A percentile compares a stretch with the other conserved stretches of the same genome.
Conservation (phyloP, 352 stramenopile genomes). For the Globisporangium ultimum region DNA sequence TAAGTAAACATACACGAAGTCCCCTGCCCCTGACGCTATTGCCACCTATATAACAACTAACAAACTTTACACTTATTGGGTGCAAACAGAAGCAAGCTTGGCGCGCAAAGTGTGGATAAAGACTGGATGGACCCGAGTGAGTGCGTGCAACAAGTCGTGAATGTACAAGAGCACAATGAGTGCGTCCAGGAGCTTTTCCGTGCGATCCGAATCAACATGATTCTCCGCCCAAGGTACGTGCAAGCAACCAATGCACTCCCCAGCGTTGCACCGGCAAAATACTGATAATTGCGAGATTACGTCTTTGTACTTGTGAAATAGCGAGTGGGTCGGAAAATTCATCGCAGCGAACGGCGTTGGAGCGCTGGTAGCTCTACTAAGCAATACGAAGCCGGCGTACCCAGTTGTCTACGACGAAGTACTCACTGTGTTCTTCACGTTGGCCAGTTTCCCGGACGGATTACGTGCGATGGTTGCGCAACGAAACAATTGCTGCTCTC, state of each 20-base stretch:
- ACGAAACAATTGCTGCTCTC: slow-evolving; percentile 24
- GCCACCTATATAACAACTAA: no score
- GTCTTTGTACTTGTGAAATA: slow-evolving; percentile 11
- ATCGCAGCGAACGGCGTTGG: slow-evolving; percentile 36
- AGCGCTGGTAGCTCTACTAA: slow-evolving; percentile 34
- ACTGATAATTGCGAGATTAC: no score
- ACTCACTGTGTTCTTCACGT: slow-evolving; percentile 44
- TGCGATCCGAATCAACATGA: slow-evolving; percentile 59
- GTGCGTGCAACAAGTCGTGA: slow-evolving; percentile 46
- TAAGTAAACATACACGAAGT: slow-evolving; percentile 23
- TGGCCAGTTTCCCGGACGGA: slow-evolving; percentile 31
- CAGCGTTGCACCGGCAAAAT: no score
- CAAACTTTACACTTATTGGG: not conserved
- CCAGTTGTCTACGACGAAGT: slow-evolving; percentile 32
- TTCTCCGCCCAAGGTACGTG: slow-evolving; percentile 40
- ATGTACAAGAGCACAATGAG: slow-evolving; percentile 31
- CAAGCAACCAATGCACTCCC: no score
- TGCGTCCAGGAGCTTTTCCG: slow-evolving; percentile 48
- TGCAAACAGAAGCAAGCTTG: slow-evolving; percentile 39
- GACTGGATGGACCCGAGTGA: slow-evolving; percentile 49
- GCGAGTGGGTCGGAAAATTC: slow-evolving; percentile 56
- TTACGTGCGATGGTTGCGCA: slow-evolving; percentile 25
- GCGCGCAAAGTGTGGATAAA: slow-evolving; percentile 24
- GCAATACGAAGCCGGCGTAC: slow-evolving; percentile 19
- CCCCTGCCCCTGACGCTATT: no score